Evolutionary conservation across 2,329 filamentous ascomycete genomes (phyloP).

Genomic region (Xylaria polymorpha): DNA sequence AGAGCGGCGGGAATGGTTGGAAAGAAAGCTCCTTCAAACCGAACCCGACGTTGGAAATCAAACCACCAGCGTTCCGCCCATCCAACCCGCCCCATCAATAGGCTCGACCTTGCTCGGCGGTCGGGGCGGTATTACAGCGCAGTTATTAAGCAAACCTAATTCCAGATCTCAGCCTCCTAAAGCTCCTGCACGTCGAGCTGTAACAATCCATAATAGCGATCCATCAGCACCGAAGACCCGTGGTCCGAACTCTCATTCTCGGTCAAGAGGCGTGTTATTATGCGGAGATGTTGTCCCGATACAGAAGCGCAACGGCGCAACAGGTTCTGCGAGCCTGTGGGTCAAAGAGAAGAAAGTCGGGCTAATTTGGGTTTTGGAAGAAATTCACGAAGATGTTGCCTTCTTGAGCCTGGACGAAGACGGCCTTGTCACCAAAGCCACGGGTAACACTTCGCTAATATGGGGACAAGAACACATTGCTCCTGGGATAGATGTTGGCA

Average conservation of each 20-base stretch:
- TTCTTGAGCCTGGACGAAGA: constrained; percentile 81
- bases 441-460: constrained; percentile 83
- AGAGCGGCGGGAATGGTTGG: constrained; percentile 89
- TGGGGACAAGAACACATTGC: constrained; percentile 80
- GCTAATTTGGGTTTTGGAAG: constrained; percentile 96
- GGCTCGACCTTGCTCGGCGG: constrained; percentile 73
- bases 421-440: constrained; percentile 75
- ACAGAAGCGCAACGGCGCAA: constrained; percentile 91
- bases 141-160: constrained; percentile 84
- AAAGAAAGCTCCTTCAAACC: constrained; percentile 80
- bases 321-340: constrained; percentile 94
- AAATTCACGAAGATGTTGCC: constrained; percentile 94
- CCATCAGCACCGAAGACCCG: constrained; percentile 66
- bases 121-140: constrained; percentile 81
- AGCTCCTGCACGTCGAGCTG: constrained; percentile 68
- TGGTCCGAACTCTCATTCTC: constrained; percentile 74
- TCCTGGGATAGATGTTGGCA: constrained; percentile 78
- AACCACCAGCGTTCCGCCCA: constrained; percentile 53
- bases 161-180: constrained; percentile 67
- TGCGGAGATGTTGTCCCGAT: constrained; percentile 99
- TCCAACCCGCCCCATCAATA: constrained; percentile 54
- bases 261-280: constrained; percentile 87
- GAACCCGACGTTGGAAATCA: constrained; percentile 61
- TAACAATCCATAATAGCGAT: constrained; percentile 71
- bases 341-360: constrained; percentile 97